Percentiles rank a stretch among this genome's conserved stretches.
Evolutionary conservation across 768 basidiomycete species (phyloP).

Genomic region (Boletellus ananiceps): DNA sequence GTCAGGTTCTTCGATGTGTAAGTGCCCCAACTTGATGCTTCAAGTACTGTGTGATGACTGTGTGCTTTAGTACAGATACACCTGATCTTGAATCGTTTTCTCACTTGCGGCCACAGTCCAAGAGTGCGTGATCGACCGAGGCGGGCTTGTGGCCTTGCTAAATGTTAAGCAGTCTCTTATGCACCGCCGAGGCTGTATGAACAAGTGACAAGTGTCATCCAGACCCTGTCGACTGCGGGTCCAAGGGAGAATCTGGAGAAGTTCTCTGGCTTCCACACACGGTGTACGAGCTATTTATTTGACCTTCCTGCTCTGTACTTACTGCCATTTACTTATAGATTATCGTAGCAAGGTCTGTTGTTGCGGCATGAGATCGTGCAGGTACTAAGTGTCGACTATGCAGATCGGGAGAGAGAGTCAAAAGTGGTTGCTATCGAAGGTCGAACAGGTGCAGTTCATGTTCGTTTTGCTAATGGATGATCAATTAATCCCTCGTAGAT

Average conservation of each 20-base stretch:
- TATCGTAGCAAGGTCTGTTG: constrained; percentile 67
- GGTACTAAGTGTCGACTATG: constrained; percentile 11
- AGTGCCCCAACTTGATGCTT: constrained; percentile 17
- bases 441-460: constrained; percentile 47
- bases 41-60: constrained; percentile 1
- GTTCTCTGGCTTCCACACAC: constrained; percentile 69
- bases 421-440: constrained; percentile 66
- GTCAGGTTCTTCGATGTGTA: constrained; percentile 87
- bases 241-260: constrained; percentile 58
- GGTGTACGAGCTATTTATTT: constrained; percentile 47
- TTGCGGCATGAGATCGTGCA: constrained; percentile 1
- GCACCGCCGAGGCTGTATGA: constrained; percentile 58
- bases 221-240: constrained; percentile 62
- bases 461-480: background rate
- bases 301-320: background rate
- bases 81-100: constrained; percentile 48
- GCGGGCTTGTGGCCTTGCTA: background rate
- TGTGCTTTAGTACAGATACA: constrained; percentile 64
- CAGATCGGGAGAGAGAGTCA: constrained; percentile 77
- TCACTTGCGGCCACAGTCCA: constrained; percentile 32
- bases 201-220: constrained; percentile 54
- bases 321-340: constrained; percentile 39
- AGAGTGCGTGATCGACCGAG: constrained; percentile 32
- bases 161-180: constrained; percentile 42
- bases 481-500: constrained; percentile 39